Conservation (phyloP, 2,329 filamentous ascomycete species). For the Scolecobasidium constrictum region DNA sequence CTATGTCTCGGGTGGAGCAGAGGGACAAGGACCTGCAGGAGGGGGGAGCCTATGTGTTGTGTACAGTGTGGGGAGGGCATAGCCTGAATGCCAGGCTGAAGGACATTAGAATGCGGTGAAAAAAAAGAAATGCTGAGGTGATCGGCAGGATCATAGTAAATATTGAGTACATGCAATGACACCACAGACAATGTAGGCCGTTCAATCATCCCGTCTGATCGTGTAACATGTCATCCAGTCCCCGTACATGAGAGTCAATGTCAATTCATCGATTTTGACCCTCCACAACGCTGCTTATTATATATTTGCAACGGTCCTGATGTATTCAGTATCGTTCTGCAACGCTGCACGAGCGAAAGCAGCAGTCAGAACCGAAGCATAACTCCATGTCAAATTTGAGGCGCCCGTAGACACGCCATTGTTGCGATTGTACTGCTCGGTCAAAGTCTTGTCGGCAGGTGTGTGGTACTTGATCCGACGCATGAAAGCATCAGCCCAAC, state of each 20-base stretch:
- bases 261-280: too few species aligned
- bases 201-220: too few species aligned
- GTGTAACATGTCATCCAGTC: too few species aligned
- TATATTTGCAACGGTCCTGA: slow-evolving; percentile 7
- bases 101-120: too few species aligned
- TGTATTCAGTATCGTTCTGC: slow-evolving; percentile 13
- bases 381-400: slow-evolving; percentile 22
- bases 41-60: background rate
- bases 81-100: too few species aligned
- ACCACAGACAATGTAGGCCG: too few species aligned
- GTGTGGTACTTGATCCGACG: slow-evolving; percentile 21
- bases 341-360: slow-evolving; percentile 15
- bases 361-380: slow-evolving; percentile 21
- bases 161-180: too few species aligned
- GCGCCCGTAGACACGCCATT: slow-evolving; percentile 18
- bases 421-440: slow-evolving; percentile 22
- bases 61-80: too few species aligned
- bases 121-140: too few species aligned
- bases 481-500: slow-evolving; percentile 25
- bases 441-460: slow-evolving; percentile 16
- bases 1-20: background rate
- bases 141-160: too few species aligned
- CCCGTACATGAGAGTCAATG: too few species aligned
- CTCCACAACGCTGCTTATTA: too few species aligned
- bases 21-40: slow-evolving; percentile 3